Base-by-base conservation (phyloP, 2,329 filamentous ascomycete species). In the Dactylellina leptospora region DNA sequence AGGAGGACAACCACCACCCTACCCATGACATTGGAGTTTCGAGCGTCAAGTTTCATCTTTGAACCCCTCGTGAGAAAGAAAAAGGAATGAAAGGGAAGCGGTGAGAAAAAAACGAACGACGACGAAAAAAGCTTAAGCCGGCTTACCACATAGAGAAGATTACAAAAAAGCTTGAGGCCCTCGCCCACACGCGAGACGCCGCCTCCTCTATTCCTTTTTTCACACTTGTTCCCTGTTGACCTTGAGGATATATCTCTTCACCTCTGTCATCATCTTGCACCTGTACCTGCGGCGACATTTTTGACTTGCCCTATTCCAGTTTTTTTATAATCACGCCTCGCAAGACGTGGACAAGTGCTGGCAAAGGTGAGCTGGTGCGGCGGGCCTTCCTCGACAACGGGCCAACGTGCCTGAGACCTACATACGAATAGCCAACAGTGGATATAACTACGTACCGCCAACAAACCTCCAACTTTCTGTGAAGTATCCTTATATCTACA, bases 1-100 rank as follows among this genome's bases (percentile, higher is more conserved):
- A 71, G 66, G 56, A 71, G 56, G 30, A 71, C 56, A 40, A 44
- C 51, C 59, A 54, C 53, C 50, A 40, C 13, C 36, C 13, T 16
- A 71, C 66, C 66, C 66, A 63, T 71, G 66, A 63, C 66, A 58
- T n/a, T 63, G 50, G 59, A 54, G 68, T 72, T 72, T 72, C 68
- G 68, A 64, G 48, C 59, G 48, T 62, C 60, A 30, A 54, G 68
- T 72, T 72, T 72, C 68, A 72, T 64, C 59, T 64, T 61, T 48
- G 59, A 58, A 58, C 68, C 68, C 68, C 68, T 72, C 68, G 44
- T 53, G 68, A 72, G 48, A 42, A 64, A 59, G 20, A 58, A 53
- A 63, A 63, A 63, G 56, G 47, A 72, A 58, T 22, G 38, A 72
- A 63, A 60, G 51, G 50, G 58, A 70, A 64, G 51, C 42, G 56